Conservation (phyloP, 139 green algal species). For the Micromonas pusilla region DNA sequence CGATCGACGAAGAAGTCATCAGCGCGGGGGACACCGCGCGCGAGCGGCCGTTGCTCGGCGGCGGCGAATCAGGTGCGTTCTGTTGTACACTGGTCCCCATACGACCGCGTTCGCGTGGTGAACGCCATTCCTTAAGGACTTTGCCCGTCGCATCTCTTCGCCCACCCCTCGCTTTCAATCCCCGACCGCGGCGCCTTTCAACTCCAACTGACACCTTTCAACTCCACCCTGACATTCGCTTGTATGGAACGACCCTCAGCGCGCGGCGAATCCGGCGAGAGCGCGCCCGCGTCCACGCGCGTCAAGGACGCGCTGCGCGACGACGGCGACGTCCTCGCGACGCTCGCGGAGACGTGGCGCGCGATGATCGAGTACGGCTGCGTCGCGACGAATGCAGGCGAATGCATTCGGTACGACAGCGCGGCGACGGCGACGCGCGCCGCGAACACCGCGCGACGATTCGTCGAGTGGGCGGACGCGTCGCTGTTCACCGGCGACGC, state of each 20-base stretch:
- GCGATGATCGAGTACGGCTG: slow-evolving; percentile 55
- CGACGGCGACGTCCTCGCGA: slow-evolving; percentile 50
- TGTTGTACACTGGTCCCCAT: too few relatives aligned
- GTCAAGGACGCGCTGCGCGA: slow-evolving; percentile 93
- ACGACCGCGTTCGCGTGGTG: too few relatives aligned
- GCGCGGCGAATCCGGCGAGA: too few relatives aligned
- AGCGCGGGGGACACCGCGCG: slow-evolving; percentile 72
- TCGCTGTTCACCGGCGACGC: slow-evolving; percentile 57
- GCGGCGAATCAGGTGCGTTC: too few relatives aligned
- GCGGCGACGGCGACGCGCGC: neutral
- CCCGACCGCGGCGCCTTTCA: too few relatives aligned
- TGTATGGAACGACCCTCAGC: too few relatives aligned
- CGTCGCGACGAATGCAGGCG: slow-evolving; percentile 17
- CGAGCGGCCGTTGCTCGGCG: too few relatives aligned
- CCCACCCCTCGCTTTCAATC: too few relatives aligned
- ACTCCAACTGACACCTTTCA: too few relatives aligned
- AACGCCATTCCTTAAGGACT: too few relatives aligned
- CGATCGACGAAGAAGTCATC: slow-evolving; percentile 89
- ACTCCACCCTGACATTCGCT: too few relatives aligned
- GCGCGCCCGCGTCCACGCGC: slow-evolving; percentile 9
- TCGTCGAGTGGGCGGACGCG: slow-evolving; percentile 93
- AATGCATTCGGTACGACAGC: slow-evolving; percentile 27
- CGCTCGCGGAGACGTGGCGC: slow-evolving; percentile 67
- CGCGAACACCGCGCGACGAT: slow-evolving; percentile 36
- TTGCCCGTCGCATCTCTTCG: too few relatives aligned